Conservation (phyloP, 495 filamentous ascomycete genomes). For the Penicillium ochrochloron region DNA sequence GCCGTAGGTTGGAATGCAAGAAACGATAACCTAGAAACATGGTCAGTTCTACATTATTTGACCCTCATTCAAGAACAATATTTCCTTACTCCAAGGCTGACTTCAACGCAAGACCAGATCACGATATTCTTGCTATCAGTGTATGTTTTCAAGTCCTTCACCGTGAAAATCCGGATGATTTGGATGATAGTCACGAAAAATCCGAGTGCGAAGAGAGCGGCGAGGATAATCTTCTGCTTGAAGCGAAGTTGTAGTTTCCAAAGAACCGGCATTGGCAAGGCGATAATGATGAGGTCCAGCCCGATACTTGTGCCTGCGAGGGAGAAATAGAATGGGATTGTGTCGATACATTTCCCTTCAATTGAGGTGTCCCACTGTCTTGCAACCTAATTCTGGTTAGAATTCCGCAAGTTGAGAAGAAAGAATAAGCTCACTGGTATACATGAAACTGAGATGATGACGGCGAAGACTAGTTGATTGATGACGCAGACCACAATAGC, state of each 20-base stretch:
- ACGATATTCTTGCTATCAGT: conserved; percentile 51
- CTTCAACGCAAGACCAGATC: conserved; percentile 58
- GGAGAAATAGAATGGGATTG: background rate
- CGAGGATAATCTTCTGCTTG: background rate
- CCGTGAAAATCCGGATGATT: conserved; percentile 52
- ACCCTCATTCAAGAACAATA: background rate
- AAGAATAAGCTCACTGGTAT: background rate
- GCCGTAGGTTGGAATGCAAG: conserved; percentile 54
- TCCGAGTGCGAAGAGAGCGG: background rate
- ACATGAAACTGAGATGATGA: conserved; percentile 1
- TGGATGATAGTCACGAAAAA: background rate
- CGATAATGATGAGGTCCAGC: background rate
- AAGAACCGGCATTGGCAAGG: background rate
- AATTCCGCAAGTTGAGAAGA: background rate
- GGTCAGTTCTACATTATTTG: background rate
- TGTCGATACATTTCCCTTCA: background rate
- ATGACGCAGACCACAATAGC: conserved; percentile 1
- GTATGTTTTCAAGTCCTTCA: conserved; percentile 46
- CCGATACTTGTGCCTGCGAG: conserved; percentile 1
- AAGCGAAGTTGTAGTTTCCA: conserved; percentile 3
- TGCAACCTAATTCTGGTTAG: background rate
- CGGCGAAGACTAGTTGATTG: background rate
- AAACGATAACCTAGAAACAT: conserved; percentile 44
- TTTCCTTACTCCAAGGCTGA: conserved; percentile 49
- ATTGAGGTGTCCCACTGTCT: background rate